phyloP scores from a whole-genome alignment of 2,329 filamentous ascomycete species.

The Colletotrichum sp. region DNA sequence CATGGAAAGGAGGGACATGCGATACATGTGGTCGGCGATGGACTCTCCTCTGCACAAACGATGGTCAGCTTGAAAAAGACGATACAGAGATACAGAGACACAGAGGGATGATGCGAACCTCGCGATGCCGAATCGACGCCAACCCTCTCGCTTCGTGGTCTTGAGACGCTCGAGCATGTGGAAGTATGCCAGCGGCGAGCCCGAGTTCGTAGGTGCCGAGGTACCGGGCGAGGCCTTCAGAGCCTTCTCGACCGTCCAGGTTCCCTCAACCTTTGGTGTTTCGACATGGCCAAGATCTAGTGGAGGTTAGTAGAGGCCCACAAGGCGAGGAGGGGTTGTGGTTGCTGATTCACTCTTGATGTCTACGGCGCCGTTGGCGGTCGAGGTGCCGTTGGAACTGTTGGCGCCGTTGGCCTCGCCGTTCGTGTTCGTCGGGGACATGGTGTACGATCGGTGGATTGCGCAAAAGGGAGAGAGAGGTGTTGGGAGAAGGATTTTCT shows the following conservation, averaged over 20 bases:
- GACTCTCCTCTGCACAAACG: conserved; percentile 73
- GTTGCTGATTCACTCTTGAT: conserved; percentile 8
- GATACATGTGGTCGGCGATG: conserved; percentile 99
- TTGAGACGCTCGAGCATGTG: conserved; percentile 94
- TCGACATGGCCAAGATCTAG: conserved; percentile 27
- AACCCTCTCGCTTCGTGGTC: conserved; percentile 95
- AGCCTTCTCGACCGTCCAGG: conserved; percentile 28
- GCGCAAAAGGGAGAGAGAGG: neutral
- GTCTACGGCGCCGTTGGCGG: conserved; percentile 8
- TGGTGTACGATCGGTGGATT: neutral
- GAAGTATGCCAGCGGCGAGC: conserved; percentile 88
- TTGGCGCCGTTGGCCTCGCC: neutral
- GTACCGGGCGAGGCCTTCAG: conserved; percentile 10
- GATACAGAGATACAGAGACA: neutral
- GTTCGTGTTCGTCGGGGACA: neutral
- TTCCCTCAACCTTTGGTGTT: conserved; percentile 25
- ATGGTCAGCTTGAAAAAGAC: neutral
- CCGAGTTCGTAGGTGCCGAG: conserved; percentile 62
- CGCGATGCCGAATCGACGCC: conserved; percentile 84
- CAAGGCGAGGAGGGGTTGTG: neutral
- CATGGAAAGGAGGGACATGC: conserved; percentile 97
- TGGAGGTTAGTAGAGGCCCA: neutral
- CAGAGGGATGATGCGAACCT: conserved; percentile 44
- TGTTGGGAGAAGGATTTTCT: neutral
- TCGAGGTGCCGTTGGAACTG: neutral